Conservation (phyloP, 208 protist species). For the Herpetomonas samuelpessoai region DNA sequence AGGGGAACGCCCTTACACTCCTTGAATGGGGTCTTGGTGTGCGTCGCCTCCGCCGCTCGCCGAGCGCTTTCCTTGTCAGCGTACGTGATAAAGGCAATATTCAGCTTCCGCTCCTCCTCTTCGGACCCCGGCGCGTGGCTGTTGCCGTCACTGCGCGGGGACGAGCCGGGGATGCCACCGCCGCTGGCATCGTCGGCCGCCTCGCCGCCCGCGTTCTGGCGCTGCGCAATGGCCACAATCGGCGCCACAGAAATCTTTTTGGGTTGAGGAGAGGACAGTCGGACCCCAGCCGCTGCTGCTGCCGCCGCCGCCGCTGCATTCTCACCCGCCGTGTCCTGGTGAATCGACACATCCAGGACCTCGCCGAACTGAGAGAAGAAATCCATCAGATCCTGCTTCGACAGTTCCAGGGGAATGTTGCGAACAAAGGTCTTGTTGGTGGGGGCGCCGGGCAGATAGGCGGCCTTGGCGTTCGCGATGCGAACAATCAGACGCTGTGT, state of each 20-base stretch:
- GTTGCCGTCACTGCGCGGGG: neutral
- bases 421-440: constrained; percentile 77
- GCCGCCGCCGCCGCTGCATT: neutral
- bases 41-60: constrained; percentile 46
- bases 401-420: constrained; percentile 57
- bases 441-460: constrained; percentile 61
- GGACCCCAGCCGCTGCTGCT: neutral
- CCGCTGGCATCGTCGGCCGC: neutral
- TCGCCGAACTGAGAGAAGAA: constrained; percentile 67
- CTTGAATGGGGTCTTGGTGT: constrained; percentile 56
- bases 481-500: constrained; percentile 46
- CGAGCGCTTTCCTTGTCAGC: constrained; percentile 58
- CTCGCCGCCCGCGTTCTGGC: neutral
- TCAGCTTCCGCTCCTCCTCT: constrained; percentile 22
- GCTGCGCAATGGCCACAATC: neutral
- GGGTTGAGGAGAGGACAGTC: neutral
- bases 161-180: neutral
- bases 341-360: constrained; percentile 68
- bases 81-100: constrained; percentile 79
- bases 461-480: constrained; percentile 58
- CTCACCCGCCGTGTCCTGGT: constrained; percentile 45
- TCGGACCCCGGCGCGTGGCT: constrained; percentile 1
- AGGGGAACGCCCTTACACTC: constrained; percentile 66
- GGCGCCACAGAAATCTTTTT: neutral
- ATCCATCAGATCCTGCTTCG: constrained; percentile 25